Base-by-base conservation (phyloP, 2,329 filamentous ascomycete species). In the Ceratocystis lukuohia region DNA sequence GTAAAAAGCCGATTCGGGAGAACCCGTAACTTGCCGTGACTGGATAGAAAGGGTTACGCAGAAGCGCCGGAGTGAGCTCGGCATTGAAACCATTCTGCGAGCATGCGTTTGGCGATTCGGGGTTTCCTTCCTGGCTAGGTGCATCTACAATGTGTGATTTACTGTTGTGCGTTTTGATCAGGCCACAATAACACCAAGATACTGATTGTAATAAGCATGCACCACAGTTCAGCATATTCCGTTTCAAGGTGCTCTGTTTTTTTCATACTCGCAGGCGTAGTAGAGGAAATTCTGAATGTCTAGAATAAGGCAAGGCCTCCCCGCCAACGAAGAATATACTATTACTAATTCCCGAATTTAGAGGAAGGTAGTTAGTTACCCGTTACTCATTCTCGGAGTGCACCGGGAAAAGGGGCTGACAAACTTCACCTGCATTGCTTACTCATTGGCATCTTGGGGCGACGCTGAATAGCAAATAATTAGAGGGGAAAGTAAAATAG, bases 51-150 rank as follows among this genome's bases (percentile, higher is more conserved):
- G n/a, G 45, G 20, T 10, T 17, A 62, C 22, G 61, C 33, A 62
- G 44, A 46, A 62, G 20, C n/a, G 20, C 44, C 61, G 61, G 61
- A 46, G 61, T 22, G 44, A 37, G 45, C 61, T 62, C 61, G 37
- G 61, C 25, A 62, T 62, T 62, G 61, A 46, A 17, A 3, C 1
- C 5, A 25, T 17, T 17, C 15, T 50, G 10, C 5, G n/a, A 20
- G 37, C 4, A 41, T 15, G 37, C 37, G 3, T 41, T 15, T 12
- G 12, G 37, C 37, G 37, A 41, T 41, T 41, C 12, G 12, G 37
- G 37, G 3, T 15, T 41, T 41, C 37, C 37, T 12, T 41, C 10
- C 37, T 41, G 37, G 37, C 37, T 41, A 5, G 37, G 37, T 41
- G 37, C 10, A 15, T 15, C 10, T 41, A 41, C 37, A 41, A 41